phyloP scores from a whole-genome alignment of 2,329 filamentous ascomycete genomes.

The Neonectria coccinea region DNA sequence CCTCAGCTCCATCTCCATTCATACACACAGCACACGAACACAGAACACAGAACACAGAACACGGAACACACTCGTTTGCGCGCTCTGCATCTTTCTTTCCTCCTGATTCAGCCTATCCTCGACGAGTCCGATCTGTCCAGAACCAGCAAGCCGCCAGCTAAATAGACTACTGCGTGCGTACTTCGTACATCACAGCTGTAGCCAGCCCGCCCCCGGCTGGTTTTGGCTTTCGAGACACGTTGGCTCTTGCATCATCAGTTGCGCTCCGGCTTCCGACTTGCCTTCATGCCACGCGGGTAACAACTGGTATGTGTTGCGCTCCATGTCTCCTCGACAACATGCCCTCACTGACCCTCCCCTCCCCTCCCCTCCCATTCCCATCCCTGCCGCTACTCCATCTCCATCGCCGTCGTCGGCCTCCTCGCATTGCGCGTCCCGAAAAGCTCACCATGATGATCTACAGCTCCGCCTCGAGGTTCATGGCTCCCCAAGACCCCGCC shows the following conservation, averaged over 20 bases:
- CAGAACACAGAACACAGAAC: neutral
- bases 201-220: conserved; percentile 24
- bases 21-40: too few relatives aligned
- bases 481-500: conserved; percentile 50
- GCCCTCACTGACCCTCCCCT: neutral
- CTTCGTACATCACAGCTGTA: conserved; percentile 9
- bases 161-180: neutral
- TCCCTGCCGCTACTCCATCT: conserved; percentile 5
- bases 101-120: neutral
- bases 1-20: neutral
- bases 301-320: conserved; percentile 36
- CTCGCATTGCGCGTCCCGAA: conserved; percentile 10
- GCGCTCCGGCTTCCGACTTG: conserved; percentile 16
- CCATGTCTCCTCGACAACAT: conserved; percentile 14
- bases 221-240: conserved; percentile 43
- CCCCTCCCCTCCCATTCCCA: neutral
- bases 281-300: conserved; percentile 30
- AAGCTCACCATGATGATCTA: conserved; percentile 47
- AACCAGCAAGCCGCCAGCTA: neutral
- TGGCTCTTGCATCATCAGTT: conserved; percentile 41
- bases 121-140: neutral
- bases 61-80: neutral
- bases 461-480: conserved; percentile 45
- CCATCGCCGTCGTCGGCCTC: neutral
- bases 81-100: neutral